Evolutionary conservation across 2,329 filamentous ascomycete species (phyloP).

Genomic region (Curvularia lunata): DNA sequence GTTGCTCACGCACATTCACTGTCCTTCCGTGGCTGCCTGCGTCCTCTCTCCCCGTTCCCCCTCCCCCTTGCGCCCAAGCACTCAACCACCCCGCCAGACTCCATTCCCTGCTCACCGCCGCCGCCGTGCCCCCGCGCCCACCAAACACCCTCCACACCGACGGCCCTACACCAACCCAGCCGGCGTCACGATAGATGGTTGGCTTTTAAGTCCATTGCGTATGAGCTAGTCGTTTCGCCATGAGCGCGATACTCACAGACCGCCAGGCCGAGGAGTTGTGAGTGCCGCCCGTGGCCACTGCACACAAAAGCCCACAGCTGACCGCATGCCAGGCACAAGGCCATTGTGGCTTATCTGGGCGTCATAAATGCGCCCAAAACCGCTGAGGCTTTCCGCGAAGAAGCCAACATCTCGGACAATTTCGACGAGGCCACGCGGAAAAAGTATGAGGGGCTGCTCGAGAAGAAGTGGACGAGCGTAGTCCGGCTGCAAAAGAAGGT

Average conservation of each 20-base stretch:
- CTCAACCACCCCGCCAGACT: slow-evolving; percentile 8
- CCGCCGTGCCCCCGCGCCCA: slow-evolving; percentile 22
- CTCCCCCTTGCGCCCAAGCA: slow-evolving; percentile 7
- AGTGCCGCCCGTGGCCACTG: slow-evolving; percentile 48
- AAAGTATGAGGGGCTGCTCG: slow-evolving; percentile 91
- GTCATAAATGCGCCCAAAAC: slow-evolving; percentile 73
- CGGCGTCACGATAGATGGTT: slow-evolving; percentile 39
- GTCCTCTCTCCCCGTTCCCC: neutral
- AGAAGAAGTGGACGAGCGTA: slow-evolving; percentile 99
- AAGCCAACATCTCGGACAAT: slow-evolving; percentile 73
- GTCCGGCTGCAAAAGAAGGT: slow-evolving; percentile 96
- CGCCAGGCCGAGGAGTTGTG: slow-evolving; percentile 90
- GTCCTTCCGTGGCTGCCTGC: slow-evolving; percentile 6
- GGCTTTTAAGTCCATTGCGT: slow-evolving; percentile 26
- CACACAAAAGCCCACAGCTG: slow-evolving; percentile 7
- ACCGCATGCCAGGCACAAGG: slow-evolving; percentile 73
- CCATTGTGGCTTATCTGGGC: slow-evolving; percentile 86
- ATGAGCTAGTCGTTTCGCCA: slow-evolving; percentile 52
- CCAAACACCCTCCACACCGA: slow-evolving; percentile 25
- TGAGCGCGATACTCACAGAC: slow-evolving; percentile 77
- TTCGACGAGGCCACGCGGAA: slow-evolving; percentile 85
- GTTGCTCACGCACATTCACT: slow-evolving; percentile 14
- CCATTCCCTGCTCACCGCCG: slow-evolving; percentile 28
- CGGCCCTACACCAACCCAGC: slow-evolving; percentile 7
- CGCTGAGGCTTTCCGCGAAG: slow-evolving; percentile 74